These are phyloP conservation scores for Nicotiana otophora DNA, from an alignment of 257 asterid species.

Conservation along the genomic window DNA sequence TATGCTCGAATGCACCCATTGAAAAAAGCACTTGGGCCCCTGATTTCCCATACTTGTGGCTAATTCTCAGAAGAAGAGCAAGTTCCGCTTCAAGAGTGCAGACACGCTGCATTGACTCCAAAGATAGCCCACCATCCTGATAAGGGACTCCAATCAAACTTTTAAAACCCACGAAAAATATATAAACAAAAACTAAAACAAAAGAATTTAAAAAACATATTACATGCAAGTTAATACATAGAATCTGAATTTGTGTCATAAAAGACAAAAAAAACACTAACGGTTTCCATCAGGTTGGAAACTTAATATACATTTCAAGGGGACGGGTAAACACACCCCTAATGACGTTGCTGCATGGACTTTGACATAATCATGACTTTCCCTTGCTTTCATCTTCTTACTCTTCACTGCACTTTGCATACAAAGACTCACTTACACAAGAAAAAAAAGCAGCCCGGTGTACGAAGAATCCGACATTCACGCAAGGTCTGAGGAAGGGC, in stretches of 20 bases:
- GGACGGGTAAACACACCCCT: background rate
- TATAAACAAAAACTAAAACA: background rate
- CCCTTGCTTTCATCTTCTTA: background rate
- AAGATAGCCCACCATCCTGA: conserved; percentile 74
- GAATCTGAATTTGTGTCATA: background rate
- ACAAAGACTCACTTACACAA: background rate
- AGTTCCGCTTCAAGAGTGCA: conserved; percentile 91
- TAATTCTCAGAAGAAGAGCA: conserved; percentile 69
- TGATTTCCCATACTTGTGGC: conserved; percentile 84
- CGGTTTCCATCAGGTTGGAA: background rate
- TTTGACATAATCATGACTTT: conserved; percentile 2
- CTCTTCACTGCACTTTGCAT: background rate
- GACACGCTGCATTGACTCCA: conserved; percentile 81
- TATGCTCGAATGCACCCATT: conserved; percentile 79
- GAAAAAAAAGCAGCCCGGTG: no score
- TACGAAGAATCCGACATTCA: no score
- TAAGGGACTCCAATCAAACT: conserved; percentile 8
- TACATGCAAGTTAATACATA: background rate
- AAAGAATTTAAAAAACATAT: background rate
- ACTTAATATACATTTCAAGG: background rate
- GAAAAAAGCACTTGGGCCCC: conserved; percentile 89
- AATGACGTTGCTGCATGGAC: background rate
- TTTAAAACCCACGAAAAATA: background rate
- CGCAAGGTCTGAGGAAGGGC: no score
- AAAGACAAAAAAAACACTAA: background rate